Evolutionary conservation across 2,329 filamentous ascomycete species (phyloP).

Genomic region (Colletotrichum sp.): DNA sequence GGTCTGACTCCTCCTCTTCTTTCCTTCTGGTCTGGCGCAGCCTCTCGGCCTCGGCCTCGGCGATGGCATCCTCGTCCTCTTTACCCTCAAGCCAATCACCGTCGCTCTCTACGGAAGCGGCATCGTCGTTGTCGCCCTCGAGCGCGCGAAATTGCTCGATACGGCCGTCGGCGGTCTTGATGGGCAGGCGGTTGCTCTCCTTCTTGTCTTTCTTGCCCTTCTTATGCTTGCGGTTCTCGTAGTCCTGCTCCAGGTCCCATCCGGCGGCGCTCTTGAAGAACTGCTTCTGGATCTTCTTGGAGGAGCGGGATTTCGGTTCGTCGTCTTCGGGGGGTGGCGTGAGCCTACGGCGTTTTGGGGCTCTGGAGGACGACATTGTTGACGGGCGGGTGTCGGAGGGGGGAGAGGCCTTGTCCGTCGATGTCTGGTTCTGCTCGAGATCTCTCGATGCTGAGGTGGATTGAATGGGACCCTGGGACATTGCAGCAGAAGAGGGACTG

Average conservation of each 20-base stretch:
- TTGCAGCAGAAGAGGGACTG: slow-evolving; percentile 18
- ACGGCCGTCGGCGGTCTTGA: slow-evolving; percentile 82
- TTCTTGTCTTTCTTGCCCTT: slow-evolving; percentile 73
- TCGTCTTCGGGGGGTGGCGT: slow-evolving; percentile 58
- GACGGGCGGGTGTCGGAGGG: neutral
- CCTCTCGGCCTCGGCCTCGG: slow-evolving; percentile 33
- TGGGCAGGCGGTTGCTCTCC: slow-evolving; percentile 79
- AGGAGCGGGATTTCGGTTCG: slow-evolving; percentile 28
- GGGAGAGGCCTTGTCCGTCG: neutral
- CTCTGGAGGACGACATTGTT: slow-evolving; percentile 52
- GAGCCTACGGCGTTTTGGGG: slow-evolving; percentile 63
- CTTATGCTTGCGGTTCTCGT: slow-evolving; percentile 81
- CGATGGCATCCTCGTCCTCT: slow-evolving; percentile 61
- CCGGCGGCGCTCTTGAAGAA: slow-evolving; percentile 78
- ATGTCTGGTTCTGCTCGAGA: neutral
- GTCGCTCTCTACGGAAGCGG: slow-evolving; percentile 64
- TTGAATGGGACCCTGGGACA: neutral
- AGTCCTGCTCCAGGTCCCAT: slow-evolving; percentile 93
- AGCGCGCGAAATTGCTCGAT: slow-evolving; percentile 65
- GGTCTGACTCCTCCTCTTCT: slow-evolving; percentile 59
- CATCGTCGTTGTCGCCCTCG: slow-evolving; percentile 63
- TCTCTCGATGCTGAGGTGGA: slow-evolving; percentile 11
- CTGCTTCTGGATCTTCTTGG: slow-evolving; percentile 57
- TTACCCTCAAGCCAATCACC: slow-evolving; percentile 68
- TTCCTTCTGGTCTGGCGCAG: slow-evolving; percentile 47